Evolutionary conservation across 2,329 filamentous ascomycete species (phyloP), one percentile per base, ranked within the genome.

Genomic region (Phialophora macrospora): DNA sequence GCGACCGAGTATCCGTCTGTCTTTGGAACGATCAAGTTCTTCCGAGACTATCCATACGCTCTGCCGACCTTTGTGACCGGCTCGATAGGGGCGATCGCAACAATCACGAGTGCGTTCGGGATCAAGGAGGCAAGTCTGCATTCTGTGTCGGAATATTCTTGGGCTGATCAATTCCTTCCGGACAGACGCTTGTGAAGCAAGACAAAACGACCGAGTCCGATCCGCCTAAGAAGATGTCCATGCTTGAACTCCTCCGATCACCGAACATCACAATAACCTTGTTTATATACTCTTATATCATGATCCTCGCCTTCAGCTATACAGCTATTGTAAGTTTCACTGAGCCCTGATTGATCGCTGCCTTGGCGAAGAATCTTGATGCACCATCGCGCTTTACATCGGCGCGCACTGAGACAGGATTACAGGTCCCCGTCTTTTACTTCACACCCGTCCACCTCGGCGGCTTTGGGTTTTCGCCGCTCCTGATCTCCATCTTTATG

Each of bases 291-390:
- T 83, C 81, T 1, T 85, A 91, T 73, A 81, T 87, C 48, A 88
- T 88, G 83, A 75, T 92, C 2, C 83, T 93, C 3, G 90, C 87
- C 0, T 87, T 90, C 67, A 83, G 86, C 1, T 93, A 89, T 75
- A 93, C 90, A 0, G 89, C 90, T 63, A 80, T 93, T 46, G 74
- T 55, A 32, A 55, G 52, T 55, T 55, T 3, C 8, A 44, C 5
- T n/a, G 38, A 3, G 6, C 38, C 38, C 20, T n/a, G 38, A 8
- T 5, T n/a, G 5, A 3, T 41, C 12, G 17, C 38, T n/a, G 14
- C 38, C 5, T 17, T n/a, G 17, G 28, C 26, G 24, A 6, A 55
- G 14, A 20, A 30, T 12, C 12, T 26, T 24, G 9, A 24, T 51
- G 20, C 9, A 51, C 24, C 24, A 22, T 2, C 20, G 6, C 5